A percentile compares a stretch with the other conserved stretches of the same genome.
These are phyloP conservation scores for Thalia dealbata DNA, from an alignment of 176 grass and related monocot genomes.

Conservation along the genomic window DNA sequence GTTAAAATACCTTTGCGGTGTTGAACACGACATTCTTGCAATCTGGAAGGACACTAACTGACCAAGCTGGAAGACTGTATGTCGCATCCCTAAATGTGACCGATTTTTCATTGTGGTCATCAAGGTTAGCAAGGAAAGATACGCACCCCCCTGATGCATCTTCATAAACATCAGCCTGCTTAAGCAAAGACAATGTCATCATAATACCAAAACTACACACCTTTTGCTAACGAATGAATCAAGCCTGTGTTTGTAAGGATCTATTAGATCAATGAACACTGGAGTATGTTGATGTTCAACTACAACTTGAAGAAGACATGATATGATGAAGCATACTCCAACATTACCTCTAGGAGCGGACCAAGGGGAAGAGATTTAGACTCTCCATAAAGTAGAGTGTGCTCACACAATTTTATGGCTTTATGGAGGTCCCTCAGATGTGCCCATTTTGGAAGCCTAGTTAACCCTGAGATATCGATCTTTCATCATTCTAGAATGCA, in stretches of 20 bases:
- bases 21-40: conserved; percentile 96
- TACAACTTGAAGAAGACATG: not conserved
- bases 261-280: not conserved
- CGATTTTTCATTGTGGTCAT: conserved; percentile 55
- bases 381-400: conserved; percentile 63
- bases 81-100: conserved; percentile 53
- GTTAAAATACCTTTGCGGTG: conserved; percentile 58
- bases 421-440: conserved; percentile 93
- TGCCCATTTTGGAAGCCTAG: conserved; percentile 80
- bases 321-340: conserved; percentile 7
- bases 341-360: conserved; percentile 58
- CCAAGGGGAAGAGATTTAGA: conserved; percentile 43
- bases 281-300: too few relatives aligned
- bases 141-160: conserved; percentile 71
- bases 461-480: conserved; percentile 38
- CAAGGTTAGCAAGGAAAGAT: conserved; percentile 75
- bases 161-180: conserved; percentile 77
- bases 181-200: not conserved
- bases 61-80: conserved; percentile 93
- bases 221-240: not conserved
- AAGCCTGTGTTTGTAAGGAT: not conserved
- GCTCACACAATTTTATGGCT: conserved; percentile 80
- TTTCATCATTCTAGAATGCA: conserved; percentile 3
- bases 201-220: conserved; percentile 1
- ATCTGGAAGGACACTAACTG: conserved; percentile 92